Evolutionary conservation across 768 basidiomycete genomes (phyloP).

Genomic region (Collybia sordida): DNA sequence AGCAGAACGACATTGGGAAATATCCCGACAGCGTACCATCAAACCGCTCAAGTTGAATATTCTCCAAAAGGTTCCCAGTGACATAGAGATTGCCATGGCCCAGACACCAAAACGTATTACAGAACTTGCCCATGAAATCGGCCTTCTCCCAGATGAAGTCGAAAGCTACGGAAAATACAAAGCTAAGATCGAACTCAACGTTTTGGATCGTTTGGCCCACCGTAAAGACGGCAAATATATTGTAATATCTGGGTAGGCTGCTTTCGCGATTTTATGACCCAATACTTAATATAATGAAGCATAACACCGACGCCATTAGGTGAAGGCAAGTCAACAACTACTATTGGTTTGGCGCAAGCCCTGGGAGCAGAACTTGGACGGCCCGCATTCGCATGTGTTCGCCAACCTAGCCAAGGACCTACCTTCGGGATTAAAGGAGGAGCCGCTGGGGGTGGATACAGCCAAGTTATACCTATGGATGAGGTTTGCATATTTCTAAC

Average conservation of each 20-base stretch:
- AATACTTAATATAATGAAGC: constrained; percentile 32
- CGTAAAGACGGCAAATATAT: constrained; percentile 96
- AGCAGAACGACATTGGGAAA: constrained; percentile 79
- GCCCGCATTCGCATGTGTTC: constrained; percentile 92
- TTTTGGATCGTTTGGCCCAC: constrained; percentile 81
- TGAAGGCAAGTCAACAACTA: constrained; percentile 98
- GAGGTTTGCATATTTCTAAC: constrained; percentile 50
- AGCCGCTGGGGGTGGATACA: constrained; percentile 97
- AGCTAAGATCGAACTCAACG: constrained; percentile 91
- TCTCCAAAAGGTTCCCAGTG: constrained; percentile 86
- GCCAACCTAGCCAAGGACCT: constrained; percentile 97
- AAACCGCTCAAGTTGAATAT: constrained; percentile 79
- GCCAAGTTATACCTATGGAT: constrained; percentile 99
- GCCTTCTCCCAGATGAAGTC: constrained; percentile 80
- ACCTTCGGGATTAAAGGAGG: constrained; percentile 99
- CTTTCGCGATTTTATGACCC: background rate
- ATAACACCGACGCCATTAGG: constrained; percentile 97
- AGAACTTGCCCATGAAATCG: constrained; percentile 85
- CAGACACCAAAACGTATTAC: constrained; percentile 90
- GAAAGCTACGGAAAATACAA: constrained; percentile 96
- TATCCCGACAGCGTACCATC: constrained; percentile 62
- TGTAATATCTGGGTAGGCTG: constrained; percentile 80
- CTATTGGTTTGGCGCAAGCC: constrained; percentile 95
- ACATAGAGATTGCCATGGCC: constrained; percentile 95
- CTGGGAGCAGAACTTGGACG: constrained; percentile 93